Base-by-base conservation (phyloP, 148 eudicot genomes). In the Rhododendron williamsianum region DNA sequence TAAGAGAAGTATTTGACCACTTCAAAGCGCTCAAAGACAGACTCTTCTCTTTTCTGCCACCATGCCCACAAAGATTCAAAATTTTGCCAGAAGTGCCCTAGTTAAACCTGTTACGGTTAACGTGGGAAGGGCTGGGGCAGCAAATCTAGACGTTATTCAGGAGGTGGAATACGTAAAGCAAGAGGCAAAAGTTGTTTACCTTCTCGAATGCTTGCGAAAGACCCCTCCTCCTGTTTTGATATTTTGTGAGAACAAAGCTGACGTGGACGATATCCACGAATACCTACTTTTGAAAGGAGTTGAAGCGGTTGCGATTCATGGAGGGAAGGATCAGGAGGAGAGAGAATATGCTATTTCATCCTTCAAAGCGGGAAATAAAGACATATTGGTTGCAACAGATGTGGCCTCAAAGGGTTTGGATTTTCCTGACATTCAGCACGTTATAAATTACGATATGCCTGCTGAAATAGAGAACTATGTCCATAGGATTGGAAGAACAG, bases 381-480 rank as follows among this genome's bases (percentile, higher is more conserved):
- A 33, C 35, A 1, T 33, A 10, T 84, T 95, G 83, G 99, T 96
- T 30, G 99, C 98, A 72, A 96, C 99, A 1, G 99, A 96, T 43
- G 97, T 96, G n/a, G 99, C 99, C 58, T 96, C 99, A 3, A 96
- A 96, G 85, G 98, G 99, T 45, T 86, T 96, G 43, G 98, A 96
- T 88, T 96, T 96, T 76, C 98, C 98, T 0, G 96, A 94, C 76
- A 96, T 96, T 33, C 96, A 96, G 78, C 98, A 96, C 4, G 96
- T 96, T 1, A 93, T 96, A 60, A 96, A 95, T 86, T 96, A 93
- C 2, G 97, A 96, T 51, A 96, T 95, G 97, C 99, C 99, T 0
- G 98, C 95, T 1, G 98, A 96, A 86, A 96, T 96, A 27, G 98
- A 96, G 85, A 96, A 96, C 67, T 96, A 96, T 19, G 98, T 94